These are phyloP conservation scores for Anisodus acutangulus DNA, from an alignment of 257 asterid species.

Conservation along the genomic window DNA sequence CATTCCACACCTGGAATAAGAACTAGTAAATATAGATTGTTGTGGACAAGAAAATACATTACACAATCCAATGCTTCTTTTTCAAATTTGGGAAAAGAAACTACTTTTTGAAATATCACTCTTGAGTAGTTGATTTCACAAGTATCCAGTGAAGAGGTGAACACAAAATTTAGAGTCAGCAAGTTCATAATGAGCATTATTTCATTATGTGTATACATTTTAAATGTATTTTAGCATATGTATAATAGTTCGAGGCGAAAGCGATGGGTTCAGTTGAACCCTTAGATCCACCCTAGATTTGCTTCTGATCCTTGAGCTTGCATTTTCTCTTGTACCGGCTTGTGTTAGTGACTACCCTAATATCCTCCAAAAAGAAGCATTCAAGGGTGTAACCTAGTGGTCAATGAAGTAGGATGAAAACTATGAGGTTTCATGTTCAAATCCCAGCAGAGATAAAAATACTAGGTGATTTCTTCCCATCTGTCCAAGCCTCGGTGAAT, in stretches of 20 bases:
- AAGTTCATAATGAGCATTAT: neutral
- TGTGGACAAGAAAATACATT: neutral
- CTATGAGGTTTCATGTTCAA: too few species aligned
- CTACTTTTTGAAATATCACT: too few species aligned
- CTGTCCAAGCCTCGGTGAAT: too few species aligned
- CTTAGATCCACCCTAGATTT: neutral
- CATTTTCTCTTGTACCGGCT: neutral
- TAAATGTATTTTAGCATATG: neutral
- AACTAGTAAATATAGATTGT: neutral
- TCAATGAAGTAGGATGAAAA: too few species aligned
- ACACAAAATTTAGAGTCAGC: neutral
- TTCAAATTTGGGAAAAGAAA: too few species aligned
- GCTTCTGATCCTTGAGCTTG: neutral
- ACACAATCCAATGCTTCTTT: too few species aligned
- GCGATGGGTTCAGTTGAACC: neutral
- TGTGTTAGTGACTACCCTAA: neutral
- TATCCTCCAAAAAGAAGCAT: neutral
- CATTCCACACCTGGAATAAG: conserved; percentile 80
- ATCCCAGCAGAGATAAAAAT: too few species aligned
- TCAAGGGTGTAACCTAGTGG: too few species aligned
- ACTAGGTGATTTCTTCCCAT: too few species aligned
- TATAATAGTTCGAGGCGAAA: neutral
- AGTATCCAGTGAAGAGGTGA: neutral
- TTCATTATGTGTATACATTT: neutral
- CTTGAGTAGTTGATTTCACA: neutral